Evolutionary conservation across 169 alveolate genomes (phyloP), one percentile per base, ranked within the genome.

Genomic region (Nephromyces sp.): DNA sequence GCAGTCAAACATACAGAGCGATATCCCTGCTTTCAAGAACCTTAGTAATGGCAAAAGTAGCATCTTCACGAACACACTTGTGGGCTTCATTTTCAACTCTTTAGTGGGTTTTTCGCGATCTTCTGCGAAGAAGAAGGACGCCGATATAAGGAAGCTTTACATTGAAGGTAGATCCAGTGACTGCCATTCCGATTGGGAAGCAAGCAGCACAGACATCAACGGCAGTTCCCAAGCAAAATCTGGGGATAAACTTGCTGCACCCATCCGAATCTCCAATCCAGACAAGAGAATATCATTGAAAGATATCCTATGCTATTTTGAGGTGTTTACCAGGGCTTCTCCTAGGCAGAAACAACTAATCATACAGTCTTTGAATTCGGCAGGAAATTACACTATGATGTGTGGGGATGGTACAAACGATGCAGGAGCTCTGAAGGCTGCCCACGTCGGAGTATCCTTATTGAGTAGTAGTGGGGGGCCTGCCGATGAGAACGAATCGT

Each of bases 341-440:
- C 99, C 99, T 6, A 87, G 84, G 67, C 92, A 97, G 76, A 97
- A 97, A 88, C 73, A 86, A 76, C 82, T 90, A 75, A 78, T 91
- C 35, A 72, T 86, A 69, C 78, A 92, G 84, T 74, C 82, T 29
- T 67, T 86, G 66, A 65, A 78, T 72, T 65, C 83, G 68, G 88
- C 84, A 86, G 94, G 96, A 22, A 81, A 86, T 68, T 86, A 84
- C 32, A 90, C 93, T 21, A 81, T 93, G 29, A 95, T 95, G 98
- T 93, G 98, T 82, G 99, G 99, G 6, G 99, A 97, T 86, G 99
- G 99, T 0, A 94, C 99, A 22, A 97, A 97, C 77, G 99, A 97
- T 81, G 98, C 95, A 62, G 99, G 99, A n/a, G 99, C 99, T 0
- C 85, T 97, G 65, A 97, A 95, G 76, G 92, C 93, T 51, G 97